A percentile compares a stretch with the other conserved stretches of the same genome.
phyloP scores from a whole-genome alignment of 345 rosid species.

The Fremontodendron californicum region DNA sequence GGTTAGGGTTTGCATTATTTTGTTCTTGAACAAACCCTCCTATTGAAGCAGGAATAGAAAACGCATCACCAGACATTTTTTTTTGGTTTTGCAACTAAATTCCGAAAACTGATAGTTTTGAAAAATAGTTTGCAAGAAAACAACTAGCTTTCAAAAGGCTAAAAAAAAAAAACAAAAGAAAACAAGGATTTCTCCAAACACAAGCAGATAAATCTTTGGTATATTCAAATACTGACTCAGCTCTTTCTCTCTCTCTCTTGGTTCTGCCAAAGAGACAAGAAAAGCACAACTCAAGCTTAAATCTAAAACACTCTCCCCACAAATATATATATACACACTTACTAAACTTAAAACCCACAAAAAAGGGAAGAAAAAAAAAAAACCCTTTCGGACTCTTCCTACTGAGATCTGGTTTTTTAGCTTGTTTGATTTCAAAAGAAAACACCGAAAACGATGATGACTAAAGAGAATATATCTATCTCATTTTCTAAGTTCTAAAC shows the following conservation, averaged over 20 bases:
- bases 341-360: conserved; percentile 27
- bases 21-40: conserved; percentile 55
- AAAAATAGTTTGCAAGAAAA: conserved; percentile 32
- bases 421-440: conserved; percentile 37
- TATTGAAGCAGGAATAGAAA: conserved; percentile 46
- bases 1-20: conserved; percentile 49
- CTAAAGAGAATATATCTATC: conserved; percentile 29
- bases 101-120: conserved; percentile 19
- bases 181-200: conserved; percentile 45
- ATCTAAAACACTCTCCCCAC: conserved; percentile 26
- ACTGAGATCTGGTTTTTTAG: conserved; percentile 41
- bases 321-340: conserved; percentile 11
- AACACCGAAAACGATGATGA: conserved; percentile 33
- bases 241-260: conserved; percentile 33
- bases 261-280: conserved; percentile 67
- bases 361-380: too few relatives aligned
- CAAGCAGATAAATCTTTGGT: conserved; percentile 44
- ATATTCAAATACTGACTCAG: conserved; percentile 40
- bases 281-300: conserved; percentile 42
- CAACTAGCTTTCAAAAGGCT: conserved; percentile 33
- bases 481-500: not conserved
- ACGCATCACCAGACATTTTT: conserved; percentile 61
- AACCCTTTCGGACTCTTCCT: conserved; percentile 34
- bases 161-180: conserved; percentile 39
- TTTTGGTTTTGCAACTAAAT: not conserved